Conservation (phyloP, 2,329 filamentous ascomycete genomes). For the Pestalotiopsis fici region DNA sequence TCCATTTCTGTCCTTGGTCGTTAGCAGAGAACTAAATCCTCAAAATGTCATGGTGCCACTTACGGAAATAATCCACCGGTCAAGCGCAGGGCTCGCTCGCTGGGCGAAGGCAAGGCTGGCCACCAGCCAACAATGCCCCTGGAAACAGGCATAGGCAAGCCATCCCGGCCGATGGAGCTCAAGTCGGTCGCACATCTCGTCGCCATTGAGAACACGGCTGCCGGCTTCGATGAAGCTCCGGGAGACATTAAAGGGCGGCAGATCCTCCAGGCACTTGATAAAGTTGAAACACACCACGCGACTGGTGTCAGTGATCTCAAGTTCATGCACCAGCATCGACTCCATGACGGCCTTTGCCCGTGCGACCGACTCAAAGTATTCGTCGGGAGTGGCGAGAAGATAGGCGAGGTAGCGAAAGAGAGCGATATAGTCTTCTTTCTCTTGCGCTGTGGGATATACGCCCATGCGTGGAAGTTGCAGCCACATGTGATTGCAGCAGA, state of each 20-base stretch:
- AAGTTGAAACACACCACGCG: slow-evolving; percentile 37
- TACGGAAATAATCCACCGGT: slow-evolving; percentile 23
- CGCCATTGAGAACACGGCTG: slow-evolving; percentile 37
- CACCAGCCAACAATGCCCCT: slow-evolving; percentile 33
- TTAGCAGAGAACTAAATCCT: background rate
- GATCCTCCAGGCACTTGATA: slow-evolving; percentile 34
- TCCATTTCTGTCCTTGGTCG: slow-evolving; percentile 11
- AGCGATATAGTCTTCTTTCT: slow-evolving; percentile 64
- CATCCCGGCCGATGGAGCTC: slow-evolving; percentile 30
- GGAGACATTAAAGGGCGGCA: slow-evolving; percentile 36
- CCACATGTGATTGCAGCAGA: slow-evolving; percentile 64
- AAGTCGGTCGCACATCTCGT: slow-evolving; percentile 35
- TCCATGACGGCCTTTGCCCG: slow-evolving; percentile 34
- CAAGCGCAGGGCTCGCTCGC: slow-evolving; percentile 22
- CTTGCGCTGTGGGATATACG: slow-evolving; percentile 56
- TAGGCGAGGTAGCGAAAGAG: slow-evolving; percentile 44
- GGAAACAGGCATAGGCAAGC: slow-evolving; percentile 29
- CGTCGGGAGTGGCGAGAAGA: slow-evolving; percentile 27
- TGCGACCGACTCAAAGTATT: slow-evolving; percentile 22
- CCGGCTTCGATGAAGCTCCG: slow-evolving; percentile 35
- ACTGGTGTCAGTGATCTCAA: slow-evolving; percentile 33
- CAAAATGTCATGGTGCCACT: background rate
- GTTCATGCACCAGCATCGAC: slow-evolving; percentile 33
- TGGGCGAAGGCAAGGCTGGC: slow-evolving; percentile 26
- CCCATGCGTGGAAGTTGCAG: slow-evolving; percentile 64